These are phyloP conservation scores for Colletotrichum horii DNA, from an alignment of 2,329 filamentous ascomycete species.

Conservation along the genomic window DNA sequence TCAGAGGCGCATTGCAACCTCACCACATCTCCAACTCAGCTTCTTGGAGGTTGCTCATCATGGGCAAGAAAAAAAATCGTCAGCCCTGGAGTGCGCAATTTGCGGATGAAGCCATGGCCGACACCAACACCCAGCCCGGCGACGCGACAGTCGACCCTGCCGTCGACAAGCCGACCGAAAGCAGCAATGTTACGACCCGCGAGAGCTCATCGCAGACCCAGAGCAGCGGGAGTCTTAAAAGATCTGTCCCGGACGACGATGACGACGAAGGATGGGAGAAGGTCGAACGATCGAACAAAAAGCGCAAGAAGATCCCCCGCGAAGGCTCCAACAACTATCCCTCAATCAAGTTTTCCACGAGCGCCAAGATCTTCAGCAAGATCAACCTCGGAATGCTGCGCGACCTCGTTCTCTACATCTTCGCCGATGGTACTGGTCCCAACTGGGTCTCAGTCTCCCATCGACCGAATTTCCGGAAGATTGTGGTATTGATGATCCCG, in stretches of 20 bases:
- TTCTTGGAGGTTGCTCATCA: neutral
- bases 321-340: slow-evolving; percentile 63
- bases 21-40: neutral
- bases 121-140: neutral
- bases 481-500: slow-evolving; percentile 90
- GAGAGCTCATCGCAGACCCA: slow-evolving; percentile 24
- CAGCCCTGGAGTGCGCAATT: slow-evolving; percentile 13
- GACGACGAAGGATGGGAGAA: slow-evolving; percentile 58
- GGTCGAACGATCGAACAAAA: slow-evolving; percentile 60
- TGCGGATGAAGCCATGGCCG: neutral
- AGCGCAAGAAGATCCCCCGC: slow-evolving; percentile 65
- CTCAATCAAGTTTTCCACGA: slow-evolving; percentile 61
- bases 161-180: neutral
- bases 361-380: slow-evolving; percentile 63
- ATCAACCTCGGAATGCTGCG: slow-evolving; percentile 68
- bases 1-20: neutral
- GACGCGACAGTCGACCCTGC: neutral
- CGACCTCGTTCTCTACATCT: slow-evolving; percentile 68
- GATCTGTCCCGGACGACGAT: slow-evolving; percentile 45
- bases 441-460: slow-evolving; percentile 70
- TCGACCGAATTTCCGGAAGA: slow-evolving; percentile 72
- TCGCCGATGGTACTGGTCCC: slow-evolving; percentile 68
- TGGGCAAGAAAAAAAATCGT: slow-evolving; percentile 11
- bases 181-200: neutral
- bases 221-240: slow-evolving; percentile 51